phyloP scores from a whole-genome alignment of 345 rosid species.

The Cardamine chenopodiifolia region DNA sequence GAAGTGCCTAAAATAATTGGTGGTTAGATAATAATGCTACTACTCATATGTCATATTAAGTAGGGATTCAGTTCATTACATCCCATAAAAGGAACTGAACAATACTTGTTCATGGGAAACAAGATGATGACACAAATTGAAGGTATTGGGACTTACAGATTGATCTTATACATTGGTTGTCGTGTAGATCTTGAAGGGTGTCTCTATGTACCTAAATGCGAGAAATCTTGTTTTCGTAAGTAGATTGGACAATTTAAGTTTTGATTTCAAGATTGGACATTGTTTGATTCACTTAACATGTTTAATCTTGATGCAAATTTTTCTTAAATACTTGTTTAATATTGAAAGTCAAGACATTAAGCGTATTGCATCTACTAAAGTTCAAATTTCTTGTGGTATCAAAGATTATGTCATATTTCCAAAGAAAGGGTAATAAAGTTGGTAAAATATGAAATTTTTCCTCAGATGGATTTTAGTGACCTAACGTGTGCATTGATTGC shows the following conservation, averaged over 20 bases:
- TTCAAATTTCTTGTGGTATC: not conserved
- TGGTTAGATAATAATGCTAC: conserved; percentile 4
- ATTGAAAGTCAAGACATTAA: not conserved
- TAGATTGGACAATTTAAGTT: too few relatives aligned
- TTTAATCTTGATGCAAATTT: not conserved
- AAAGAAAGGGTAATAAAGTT: too few relatives aligned
- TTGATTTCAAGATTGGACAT: too few relatives aligned
- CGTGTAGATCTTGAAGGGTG: not conserved
- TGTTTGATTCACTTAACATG: not conserved
- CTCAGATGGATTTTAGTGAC: not conserved
- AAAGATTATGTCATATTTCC: too few relatives aligned
- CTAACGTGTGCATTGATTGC: not conserved
- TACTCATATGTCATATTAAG: conserved; percentile 10
- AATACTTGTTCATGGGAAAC: not conserved
- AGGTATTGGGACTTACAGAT: not conserved
- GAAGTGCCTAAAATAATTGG: conserved; percentile 11
- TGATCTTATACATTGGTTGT: not conserved
- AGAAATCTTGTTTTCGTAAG: not conserved
- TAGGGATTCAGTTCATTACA: not conserved
- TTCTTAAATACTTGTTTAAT: not conserved
- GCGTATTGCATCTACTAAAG: not conserved
- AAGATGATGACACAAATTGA: not conserved
- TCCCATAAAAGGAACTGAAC: not conserved
- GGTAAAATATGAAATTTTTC: not conserved
- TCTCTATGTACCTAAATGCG: not conserved